Percentiles rank a stretch among this genome's conserved stretches.
Conservation (phyloP, 2,329 filamentous ascomycete species). For the Aspergillus pseudoterreus region DNA sequence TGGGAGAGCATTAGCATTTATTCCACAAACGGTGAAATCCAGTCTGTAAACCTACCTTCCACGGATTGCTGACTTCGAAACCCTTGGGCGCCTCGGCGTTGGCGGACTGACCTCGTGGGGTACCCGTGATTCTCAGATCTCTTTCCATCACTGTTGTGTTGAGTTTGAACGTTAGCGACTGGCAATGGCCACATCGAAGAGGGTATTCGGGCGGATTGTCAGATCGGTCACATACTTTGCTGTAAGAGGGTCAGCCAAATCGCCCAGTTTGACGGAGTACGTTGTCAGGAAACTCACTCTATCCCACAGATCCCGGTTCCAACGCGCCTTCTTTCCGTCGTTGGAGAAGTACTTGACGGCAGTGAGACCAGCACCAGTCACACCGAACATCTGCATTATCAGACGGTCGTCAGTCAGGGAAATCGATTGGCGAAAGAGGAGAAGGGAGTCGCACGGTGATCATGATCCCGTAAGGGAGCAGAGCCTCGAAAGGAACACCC, state of each 20-base stretch:
- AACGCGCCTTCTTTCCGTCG: constrained; percentile 59
- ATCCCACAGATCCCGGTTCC: constrained; percentile 62
- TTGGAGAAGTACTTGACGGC: constrained; percentile 59
- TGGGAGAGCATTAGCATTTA: constrained; percentile 21
- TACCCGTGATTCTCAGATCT: constrained; percentile 61
- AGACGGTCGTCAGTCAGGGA: constrained; percentile 7
- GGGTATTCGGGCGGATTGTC: constrained; percentile 7
- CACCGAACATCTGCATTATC: constrained; percentile 54
- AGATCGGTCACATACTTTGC: constrained; percentile 49
- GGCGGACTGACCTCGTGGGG: constrained; percentile 59
- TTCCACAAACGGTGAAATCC: background rate
- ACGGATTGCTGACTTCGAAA: constrained; percentile 65
- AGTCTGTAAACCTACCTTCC: constrained; percentile 51
- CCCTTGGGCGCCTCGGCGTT: constrained; percentile 56
- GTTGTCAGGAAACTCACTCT: constrained; percentile 46
- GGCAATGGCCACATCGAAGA: background rate
- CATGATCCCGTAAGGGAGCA: constrained; percentile 63
- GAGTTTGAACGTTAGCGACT: constrained; percentile 17
- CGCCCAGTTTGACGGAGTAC: constrained; percentile 12
- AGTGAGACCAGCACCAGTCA: constrained; percentile 57
- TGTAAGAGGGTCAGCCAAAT: constrained; percentile 41
- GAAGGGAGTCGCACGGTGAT: constrained; percentile 48
- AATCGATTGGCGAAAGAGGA: background rate
- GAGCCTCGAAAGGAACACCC: constrained; percentile 65
- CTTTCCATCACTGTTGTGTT: constrained; percentile 60